Percentiles rank a stretch among this genome's conserved stretches.
phyloP scores from a whole-genome alignment of 1,284 basidiomycete species.

The Mixia osmundae region DNA sequence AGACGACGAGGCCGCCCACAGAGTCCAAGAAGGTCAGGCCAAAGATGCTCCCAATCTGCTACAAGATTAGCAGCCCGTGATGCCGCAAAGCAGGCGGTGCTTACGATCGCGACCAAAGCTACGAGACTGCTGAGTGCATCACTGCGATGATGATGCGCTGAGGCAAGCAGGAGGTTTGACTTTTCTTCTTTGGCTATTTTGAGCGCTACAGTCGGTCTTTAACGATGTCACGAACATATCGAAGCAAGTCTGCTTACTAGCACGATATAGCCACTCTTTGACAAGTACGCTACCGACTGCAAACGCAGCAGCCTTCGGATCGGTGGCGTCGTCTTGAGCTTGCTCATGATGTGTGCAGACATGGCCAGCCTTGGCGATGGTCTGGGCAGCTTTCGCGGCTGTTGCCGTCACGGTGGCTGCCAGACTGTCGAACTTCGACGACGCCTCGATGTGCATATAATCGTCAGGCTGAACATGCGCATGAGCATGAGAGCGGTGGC shows the following conservation, averaged over 20 bases:
- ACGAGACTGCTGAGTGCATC: slow-evolving; percentile 79
- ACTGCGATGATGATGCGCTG: slow-evolving; percentile 79
- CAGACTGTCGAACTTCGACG: too few species aligned
- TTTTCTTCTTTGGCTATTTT: slow-evolving; percentile 72
- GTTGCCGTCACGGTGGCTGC: too few species aligned
- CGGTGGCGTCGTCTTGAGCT: slow-evolving; percentile 30
- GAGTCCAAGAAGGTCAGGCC: slow-evolving; percentile 71
- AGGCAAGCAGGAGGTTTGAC: slow-evolving; percentile 70
- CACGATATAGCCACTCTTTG: slow-evolving; percentile 82
- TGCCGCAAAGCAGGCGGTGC: slow-evolving; percentile 17
- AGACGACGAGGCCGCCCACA: slow-evolving; percentile 74
- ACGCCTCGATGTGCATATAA: too few species aligned
- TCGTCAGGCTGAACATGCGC: too few species aligned
- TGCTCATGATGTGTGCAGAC: too few species aligned
- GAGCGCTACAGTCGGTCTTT: too few species aligned
- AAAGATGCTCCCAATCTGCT: slow-evolving; percentile 52
- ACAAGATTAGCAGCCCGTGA: neutral
- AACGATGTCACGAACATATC: too few species aligned
- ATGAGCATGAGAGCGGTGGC: too few species aligned
- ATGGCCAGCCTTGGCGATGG: too few species aligned
- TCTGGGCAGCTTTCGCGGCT: too few species aligned
- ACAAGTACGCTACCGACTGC: slow-evolving; percentile 51
- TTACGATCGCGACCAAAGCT: slow-evolving; percentile 60
- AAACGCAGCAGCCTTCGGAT: slow-evolving; percentile 93
- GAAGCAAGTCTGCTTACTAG: too few species aligned